Evolutionary conservation across 176 grass and related monocot species (phyloP), one percentile per base, ranked within the genome.

Genomic region (Oryza longistaminata): DNA sequence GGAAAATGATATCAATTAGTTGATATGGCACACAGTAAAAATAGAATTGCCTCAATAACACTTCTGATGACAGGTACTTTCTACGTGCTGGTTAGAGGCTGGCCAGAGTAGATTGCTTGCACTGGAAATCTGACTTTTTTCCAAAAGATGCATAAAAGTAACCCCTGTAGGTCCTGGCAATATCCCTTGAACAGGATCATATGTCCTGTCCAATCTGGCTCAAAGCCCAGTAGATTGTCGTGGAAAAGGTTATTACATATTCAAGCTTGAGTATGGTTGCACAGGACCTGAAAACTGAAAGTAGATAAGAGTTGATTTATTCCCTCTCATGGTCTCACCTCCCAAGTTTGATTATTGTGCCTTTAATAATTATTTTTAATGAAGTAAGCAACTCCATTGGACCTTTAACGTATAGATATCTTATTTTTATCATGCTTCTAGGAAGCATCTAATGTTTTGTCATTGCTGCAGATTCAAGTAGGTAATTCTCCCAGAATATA

Each of bases 401-500:
- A 82, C n/a, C 46, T 69, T 25, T 17, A 48, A 48, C 27, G 6
- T 31, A 67, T 67, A 73, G 19, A 22, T 74, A 22, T 74, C 69
- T 74, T 88, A 74, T 89, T 22, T 80, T 10, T 74, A n/a, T 70
- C 33, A 0, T 45, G 42, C 64, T 66, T 72, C 66, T 71, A 24
- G 12, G 49, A 84, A 78, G 77, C 27, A 65, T 19, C 75, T 91
- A 76, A 81, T 71, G 50, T 33, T 68, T 48, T 85, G 35, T 74
- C 53, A 65, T 60, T 79, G 35, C 80, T 88, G 65, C 91, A 97
- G 95, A 89, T 97, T 90, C 95, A 97, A 77, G 88, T 97, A 66
- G 95, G 93, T 85, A 92, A 95, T 77, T 97, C 95, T 76, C 95
- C 95, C 95, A 88, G 87, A 86, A 48, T 97, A 97, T 82, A 82